Percentiles rank a stretch among this genome's conserved stretches.
These are phyloP conservation scores for Decorospora gaudefroyi DNA, from an alignment of 2,329 filamentous ascomycete species.

Conservation along the genomic window DNA sequence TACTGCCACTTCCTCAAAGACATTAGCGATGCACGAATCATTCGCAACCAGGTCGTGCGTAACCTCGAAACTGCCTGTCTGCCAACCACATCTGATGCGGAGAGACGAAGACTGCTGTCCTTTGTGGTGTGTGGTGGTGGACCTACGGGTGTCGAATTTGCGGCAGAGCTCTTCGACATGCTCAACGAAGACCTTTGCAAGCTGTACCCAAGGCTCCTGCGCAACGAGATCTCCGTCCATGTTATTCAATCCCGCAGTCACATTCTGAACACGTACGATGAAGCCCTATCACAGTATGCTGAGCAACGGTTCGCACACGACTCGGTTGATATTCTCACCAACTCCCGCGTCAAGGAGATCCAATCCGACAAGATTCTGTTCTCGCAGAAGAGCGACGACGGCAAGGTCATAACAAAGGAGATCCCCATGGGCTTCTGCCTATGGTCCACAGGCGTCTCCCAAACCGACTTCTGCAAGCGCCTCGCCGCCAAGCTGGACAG, in stretches of 20 bases:
- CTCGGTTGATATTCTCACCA: constrained; percentile 87
- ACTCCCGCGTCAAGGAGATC: constrained; percentile 91
- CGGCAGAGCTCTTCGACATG: constrained; percentile 93
- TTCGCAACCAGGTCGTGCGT: constrained; percentile 83
- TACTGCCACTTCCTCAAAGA: constrained; percentile 95
- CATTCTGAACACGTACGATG: constrained; percentile 97
- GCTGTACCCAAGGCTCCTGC: constrained; percentile 80
- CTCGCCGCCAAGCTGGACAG: constrained; percentile 75
- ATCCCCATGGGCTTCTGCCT: constrained; percentile 94
- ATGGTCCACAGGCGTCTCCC: constrained; percentile 94
- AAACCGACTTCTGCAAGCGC: constrained; percentile 76
- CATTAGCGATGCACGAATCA: constrained; percentile 86
- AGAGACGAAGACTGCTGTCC: constrained; percentile 83
- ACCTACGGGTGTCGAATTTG: constrained; percentile 96
- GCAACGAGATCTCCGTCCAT: constrained; percentile 97
- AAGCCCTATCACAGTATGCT: constrained; percentile 88
- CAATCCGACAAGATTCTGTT: constrained; percentile 82
- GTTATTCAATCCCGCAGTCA: constrained; percentile 93
- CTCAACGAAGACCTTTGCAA: constrained; percentile 86
- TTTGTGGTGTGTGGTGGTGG: constrained; percentile 97
- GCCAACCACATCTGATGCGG: constrained; percentile 88
- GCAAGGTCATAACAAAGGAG: constrained; percentile 81
- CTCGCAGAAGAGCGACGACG: constrained; percentile 76
- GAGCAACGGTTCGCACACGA: constrained; percentile 90
- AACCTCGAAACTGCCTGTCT: constrained; percentile 91